Base-by-base conservation (phyloP, 2,329 filamentous ascomycete genomes). In the Penicillium sp. region DNA sequence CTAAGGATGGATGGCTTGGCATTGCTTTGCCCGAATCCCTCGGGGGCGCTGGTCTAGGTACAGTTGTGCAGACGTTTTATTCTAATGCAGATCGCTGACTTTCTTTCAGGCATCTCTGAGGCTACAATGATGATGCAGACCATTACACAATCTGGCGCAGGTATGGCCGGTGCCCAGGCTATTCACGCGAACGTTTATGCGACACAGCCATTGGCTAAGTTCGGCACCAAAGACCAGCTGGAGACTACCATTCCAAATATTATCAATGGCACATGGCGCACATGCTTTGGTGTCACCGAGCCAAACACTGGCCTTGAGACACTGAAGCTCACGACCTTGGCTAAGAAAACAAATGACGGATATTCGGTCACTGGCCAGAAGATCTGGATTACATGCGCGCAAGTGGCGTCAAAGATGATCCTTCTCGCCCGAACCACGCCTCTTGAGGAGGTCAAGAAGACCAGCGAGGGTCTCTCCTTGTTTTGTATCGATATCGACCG, bases 51-150 rank as follows among this genome's bases (percentile, higher is more conserved):
- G 89, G 88, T 0, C 75, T 95, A 9, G 90, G 75, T 68, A 59
- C 25, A 51, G 54, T 19, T 39, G 10, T 8, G n/a, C 5, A 8
- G 3, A 31, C 2, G 1, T n/a, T 10, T 19, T 7, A 21, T 29
- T 25, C 9, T 38, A 3, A n/a, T 6, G 0, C 5, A 38, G 6
- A 60, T 13, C 15, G 86, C 9, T 50, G 15, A 56, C 9, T 13
- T 6, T 13, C 1, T 5, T 36, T 16, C 43, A 73, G 70, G 71
- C 5, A 91, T 95, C 36, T 87, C 88, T 0, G 90, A 94, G 70
- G 90, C 90, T 0, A 90, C 87, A 0, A 89, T 93, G 83, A 93
- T 94, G 89, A 83, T 94, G 79, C 90, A 95, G 67, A 90, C 89
- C 2, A 90, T 92, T 55, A 79, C 87, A 0, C 88, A 92, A 75